Percentiles rank a stretch among this genome's conserved stretches.
phyloP scores from a whole-genome alignment of 306 rosid species.

The Gynostemma pentaphyllum region DNA sequence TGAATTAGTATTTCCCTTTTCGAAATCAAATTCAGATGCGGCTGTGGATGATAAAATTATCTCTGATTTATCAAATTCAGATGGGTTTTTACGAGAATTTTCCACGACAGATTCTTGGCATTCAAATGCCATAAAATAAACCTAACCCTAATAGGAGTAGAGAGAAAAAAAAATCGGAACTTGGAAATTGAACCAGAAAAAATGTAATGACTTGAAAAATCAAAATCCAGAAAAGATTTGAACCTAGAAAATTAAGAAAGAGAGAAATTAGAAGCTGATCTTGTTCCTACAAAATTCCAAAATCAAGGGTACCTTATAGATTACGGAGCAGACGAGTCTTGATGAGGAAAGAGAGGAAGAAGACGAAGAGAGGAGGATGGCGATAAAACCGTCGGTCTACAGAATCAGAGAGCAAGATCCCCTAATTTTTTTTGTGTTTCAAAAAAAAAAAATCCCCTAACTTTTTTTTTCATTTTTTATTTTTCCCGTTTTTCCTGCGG shows the following conservation, averaged over 20 bases:
- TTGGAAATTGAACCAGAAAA: constrained; percentile 26
- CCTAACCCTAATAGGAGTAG: constrained; percentile 11
- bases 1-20: constrained; percentile 29
- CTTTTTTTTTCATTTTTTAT: too few species aligned
- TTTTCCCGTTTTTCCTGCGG: too few species aligned
- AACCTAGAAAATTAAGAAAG: background rate
- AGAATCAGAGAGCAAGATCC: too few species aligned
- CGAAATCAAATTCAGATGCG: constrained; percentile 16
- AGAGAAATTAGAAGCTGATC: too few species aligned
- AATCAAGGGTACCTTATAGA: too few species aligned
- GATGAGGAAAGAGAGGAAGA: too few species aligned
- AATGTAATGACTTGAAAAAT: background rate
- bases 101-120: constrained; percentile 39
- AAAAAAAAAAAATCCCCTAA: too few species aligned
- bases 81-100: constrained; percentile 24
- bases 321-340: too few species aligned
- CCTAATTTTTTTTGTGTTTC: too few species aligned
- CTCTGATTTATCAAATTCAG: constrained; percentile 17
- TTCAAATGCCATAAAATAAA: constrained; percentile 83
- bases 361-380: too few species aligned
- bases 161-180: constrained; percentile 21
- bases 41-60: constrained; percentile 26
- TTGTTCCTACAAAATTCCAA: too few species aligned
- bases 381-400: too few species aligned
- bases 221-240: background rate